Base-by-base conservation (phyloP, 768 basidiomycete species). In the Lactifluus pinguis region DNA sequence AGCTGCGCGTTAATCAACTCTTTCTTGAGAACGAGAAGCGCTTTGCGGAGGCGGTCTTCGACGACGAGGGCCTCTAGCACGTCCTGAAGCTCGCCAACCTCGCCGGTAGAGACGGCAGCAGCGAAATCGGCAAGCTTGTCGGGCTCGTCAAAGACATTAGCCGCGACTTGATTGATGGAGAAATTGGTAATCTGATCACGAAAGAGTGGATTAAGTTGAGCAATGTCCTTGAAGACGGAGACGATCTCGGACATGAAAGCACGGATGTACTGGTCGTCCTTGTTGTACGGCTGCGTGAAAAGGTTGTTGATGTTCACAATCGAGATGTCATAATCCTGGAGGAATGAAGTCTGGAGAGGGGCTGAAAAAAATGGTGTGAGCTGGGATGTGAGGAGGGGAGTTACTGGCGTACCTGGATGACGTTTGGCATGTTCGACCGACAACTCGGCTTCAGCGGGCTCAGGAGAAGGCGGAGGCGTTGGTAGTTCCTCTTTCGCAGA, bases 181-280 rank as follows among this genome's bases (percentile, higher is more conserved):
- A 97, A 97, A 71, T 92, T 93, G 64, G 94, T 93, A 66, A 98
- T 95, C 70, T 98, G 95, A 76, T 98, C 95, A 47, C 95, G 89
- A 86, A 98, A 98, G 65, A 98, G 84, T 2, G 94, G 94, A 73
- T 97, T 95, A 47, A 98, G 81, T 71, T 95, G 92, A 0, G 95
- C 95, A 61, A 98, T 97, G 70, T 98, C 95, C 77, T 98, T 98
- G 83, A 98, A 98, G 42, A 95, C 92, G 49, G 89, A 87, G 65
- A 98, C 89, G 61, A 98, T 92, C 74, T 98, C 95, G 47, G 87
- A 87, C 84, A 93, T 95, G 74, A 97, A 90, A 4, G 95, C 95
- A 30, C 93, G 89, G 67, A 95, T 87, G 72, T 95, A 89, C 71
- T 97, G 94, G 74, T 94, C 87, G 71, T 94, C 91, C 71, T 95